A percentile compares a stretch with the other conserved stretches of the same genome.
Conservation (phyloP, 2,329 filamentous ascomycete species). For the Cadophora luteo-olivacea region DNA sequence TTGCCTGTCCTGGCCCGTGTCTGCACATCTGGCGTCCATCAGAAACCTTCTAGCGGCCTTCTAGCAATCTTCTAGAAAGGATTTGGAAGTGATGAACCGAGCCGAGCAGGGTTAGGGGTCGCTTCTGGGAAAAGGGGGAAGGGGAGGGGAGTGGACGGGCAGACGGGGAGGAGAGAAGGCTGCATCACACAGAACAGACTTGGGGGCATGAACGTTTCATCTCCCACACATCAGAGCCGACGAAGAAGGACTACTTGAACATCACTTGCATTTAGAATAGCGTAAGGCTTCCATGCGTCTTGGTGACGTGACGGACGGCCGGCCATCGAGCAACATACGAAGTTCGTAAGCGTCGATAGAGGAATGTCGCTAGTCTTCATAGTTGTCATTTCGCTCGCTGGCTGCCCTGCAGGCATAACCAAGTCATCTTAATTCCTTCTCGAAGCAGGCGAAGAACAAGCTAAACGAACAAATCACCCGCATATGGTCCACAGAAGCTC, state of each 20-base stretch:
- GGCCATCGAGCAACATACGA: too few species aligned
- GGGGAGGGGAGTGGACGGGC: background rate
- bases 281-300: background rate
- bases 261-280: background rate
- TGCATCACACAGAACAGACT: background rate
- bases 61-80: constrained; percentile 22
- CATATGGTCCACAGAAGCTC: constrained; percentile 7
- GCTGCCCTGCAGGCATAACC: background rate
- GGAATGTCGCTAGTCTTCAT: background rate
- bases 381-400: background rate
- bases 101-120: background rate
- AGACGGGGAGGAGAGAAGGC: background rate
- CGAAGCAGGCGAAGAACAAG: constrained; percentile 15
- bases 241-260: constrained; percentile 1
- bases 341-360: background rate
- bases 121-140: background rate
- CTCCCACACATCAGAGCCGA: constrained; percentile 7
- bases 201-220: constrained; percentile 16
- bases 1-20: too few species aligned
- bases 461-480: constrained; percentile 5
- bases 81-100: constrained; percentile 8
- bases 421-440: constrained; percentile 16
- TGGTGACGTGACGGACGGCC: background rate
- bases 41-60: constrained; percentile 19
- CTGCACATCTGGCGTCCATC: background rate